Evolutionary conservation across 495 filamentous ascomycete species (phyloP).

Genomic region (Ramalina peruviana): DNA sequence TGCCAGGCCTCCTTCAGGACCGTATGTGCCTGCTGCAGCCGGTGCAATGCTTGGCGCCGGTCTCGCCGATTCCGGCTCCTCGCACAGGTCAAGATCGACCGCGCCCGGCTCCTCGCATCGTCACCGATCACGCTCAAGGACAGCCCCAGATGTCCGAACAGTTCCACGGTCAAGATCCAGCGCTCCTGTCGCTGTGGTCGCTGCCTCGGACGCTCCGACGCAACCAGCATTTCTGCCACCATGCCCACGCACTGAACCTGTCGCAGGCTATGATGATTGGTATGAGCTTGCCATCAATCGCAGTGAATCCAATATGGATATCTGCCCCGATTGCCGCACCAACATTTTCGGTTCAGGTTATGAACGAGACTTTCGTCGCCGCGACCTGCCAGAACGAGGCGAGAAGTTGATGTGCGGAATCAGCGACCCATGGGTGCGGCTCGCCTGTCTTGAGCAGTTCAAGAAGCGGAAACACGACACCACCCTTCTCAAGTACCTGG

Average conservation of each 20-base stretch:
- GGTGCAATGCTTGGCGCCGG: not conserved
- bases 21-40: not conserved
- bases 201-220: not conserved
- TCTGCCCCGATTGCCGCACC: slow-evolving; percentile 49
- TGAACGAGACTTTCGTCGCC: slow-evolving; percentile 35
- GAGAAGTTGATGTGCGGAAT: slow-evolving; percentile 41
- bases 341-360: slow-evolving; percentile 42
- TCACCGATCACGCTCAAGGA: not conserved
- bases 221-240: slow-evolving; percentile 25
- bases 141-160: not conserved
- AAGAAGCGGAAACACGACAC: slow-evolving; percentile 39
- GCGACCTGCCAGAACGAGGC: slow-evolving; percentile 23
- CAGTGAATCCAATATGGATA: slow-evolving; percentile 32
- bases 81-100: not conserved
- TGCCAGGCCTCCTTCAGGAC: not conserved
- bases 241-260: slow-evolving; percentile 38
- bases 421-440: slow-evolving; percentile 47
- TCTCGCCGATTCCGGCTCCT: not conserved
- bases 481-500: slow-evolving; percentile 39
- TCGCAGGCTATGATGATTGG: slow-evolving; percentile 46
- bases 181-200: not conserved
- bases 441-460: slow-evolving; percentile 50
- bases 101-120: not conserved
- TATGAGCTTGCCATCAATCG: slow-evolving; percentile 41
- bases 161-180: not conserved